A percentile compares a stretch with the other conserved stretches of the same genome.
phyloP scores from a whole-genome alignment of 768 basidiomycete species.

The Filobasidium wieringae region DNA sequence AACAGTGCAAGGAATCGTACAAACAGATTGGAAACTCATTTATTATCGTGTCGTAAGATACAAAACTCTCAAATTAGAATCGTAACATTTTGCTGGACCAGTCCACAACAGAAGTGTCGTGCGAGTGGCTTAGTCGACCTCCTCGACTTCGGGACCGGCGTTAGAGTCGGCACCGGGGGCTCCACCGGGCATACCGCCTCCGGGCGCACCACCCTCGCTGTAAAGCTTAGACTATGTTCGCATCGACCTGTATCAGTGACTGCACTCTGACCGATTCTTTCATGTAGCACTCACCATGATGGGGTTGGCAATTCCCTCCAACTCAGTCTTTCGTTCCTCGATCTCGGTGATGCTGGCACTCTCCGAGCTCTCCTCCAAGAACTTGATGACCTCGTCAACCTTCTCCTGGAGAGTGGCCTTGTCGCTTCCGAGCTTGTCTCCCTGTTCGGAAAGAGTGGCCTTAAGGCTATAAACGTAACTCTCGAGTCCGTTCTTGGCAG shows the following conservation, averaged over 20 bases:
- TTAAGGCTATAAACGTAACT: slow-evolving; percentile 86
- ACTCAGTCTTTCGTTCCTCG: slow-evolving; percentile 81
- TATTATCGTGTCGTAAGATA: too few relatives aligned
- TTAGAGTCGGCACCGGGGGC: slow-evolving; percentile 34
- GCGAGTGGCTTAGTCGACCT: slow-evolving; percentile 60
- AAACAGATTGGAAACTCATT: too few relatives aligned
- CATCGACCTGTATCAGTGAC: too few relatives aligned
- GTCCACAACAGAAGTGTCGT: too few relatives aligned
- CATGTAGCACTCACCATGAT: too few relatives aligned
- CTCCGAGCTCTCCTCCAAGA: slow-evolving; percentile 67
- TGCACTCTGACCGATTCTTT: too few relatives aligned
- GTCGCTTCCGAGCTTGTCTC: slow-evolving; percentile 37
- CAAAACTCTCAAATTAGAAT: too few relatives aligned
- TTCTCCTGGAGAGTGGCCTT: slow-evolving; percentile 71
- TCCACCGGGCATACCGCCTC: slow-evolving; percentile 52
- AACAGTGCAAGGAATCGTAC: too few relatives aligned
- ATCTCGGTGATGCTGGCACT: slow-evolving; percentile 92
- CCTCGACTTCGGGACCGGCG: slow-evolving; percentile 81
- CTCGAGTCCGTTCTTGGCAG: slow-evolving; percentile 81
- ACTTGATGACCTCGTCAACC: slow-evolving; percentile 75
- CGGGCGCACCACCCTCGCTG: slow-evolving; percentile 50
- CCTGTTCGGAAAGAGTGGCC: slow-evolving; percentile 60
- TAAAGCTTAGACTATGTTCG: too few relatives aligned
- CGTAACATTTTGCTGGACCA: too few relatives aligned
- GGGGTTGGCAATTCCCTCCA: slow-evolving; percentile 66